Evolutionary conservation across 108 stramenopile genomes (phyloP).

Genomic region (Cyclotella kingstonii): DNA sequence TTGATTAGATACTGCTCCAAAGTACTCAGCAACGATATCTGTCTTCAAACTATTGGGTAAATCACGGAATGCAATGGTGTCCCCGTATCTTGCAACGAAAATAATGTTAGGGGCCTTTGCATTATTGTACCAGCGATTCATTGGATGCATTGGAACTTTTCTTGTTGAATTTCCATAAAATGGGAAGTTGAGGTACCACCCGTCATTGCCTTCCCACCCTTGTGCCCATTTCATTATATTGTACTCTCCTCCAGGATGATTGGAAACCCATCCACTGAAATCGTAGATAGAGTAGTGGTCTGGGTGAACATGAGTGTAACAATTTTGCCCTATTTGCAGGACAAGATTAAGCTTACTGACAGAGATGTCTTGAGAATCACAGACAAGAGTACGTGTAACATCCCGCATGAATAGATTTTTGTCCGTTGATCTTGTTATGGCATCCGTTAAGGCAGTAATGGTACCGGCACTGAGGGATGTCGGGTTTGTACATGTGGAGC

Average conservation of each 20-base stretch:
- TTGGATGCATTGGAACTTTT: conserved; percentile 35
- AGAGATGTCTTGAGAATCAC: conserved; percentile 15
- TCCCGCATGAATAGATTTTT: conserved; percentile 24
- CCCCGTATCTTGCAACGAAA: conserved; percentile 32
- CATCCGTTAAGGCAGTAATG: conserved; percentile 12
- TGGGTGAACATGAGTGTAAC: conserved; percentile 53
- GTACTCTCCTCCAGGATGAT: conserved; percentile 42
- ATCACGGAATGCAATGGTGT: conserved; percentile 9
- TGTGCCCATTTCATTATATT: conserved; percentile 40
- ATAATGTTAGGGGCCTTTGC: conserved; percentile 17
- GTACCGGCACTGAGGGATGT: conserved; percentile 9
- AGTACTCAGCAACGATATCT: conserved; percentile 5
- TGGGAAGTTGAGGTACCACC: conserved; percentile 43
- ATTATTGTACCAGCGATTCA: conserved; percentile 40
- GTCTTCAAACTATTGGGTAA: conserved; percentile 16
- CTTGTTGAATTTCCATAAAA: conserved; percentile 22
- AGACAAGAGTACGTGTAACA: conserved; percentile 13
- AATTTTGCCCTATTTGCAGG: conserved; percentile 37
- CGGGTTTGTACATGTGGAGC: conserved; percentile 25
- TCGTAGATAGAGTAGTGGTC: conserved; percentile 58
- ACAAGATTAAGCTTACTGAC: conserved; percentile 19
- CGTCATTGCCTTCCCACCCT: conserved; percentile 24
- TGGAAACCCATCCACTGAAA: conserved; percentile 46
- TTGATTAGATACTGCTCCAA: not conserved
- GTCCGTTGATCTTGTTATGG: conserved; percentile 14